phyloP scores from a whole-genome alignment of 176 grass and related monocot species.

The Oropetium thomaeum region DNA sequence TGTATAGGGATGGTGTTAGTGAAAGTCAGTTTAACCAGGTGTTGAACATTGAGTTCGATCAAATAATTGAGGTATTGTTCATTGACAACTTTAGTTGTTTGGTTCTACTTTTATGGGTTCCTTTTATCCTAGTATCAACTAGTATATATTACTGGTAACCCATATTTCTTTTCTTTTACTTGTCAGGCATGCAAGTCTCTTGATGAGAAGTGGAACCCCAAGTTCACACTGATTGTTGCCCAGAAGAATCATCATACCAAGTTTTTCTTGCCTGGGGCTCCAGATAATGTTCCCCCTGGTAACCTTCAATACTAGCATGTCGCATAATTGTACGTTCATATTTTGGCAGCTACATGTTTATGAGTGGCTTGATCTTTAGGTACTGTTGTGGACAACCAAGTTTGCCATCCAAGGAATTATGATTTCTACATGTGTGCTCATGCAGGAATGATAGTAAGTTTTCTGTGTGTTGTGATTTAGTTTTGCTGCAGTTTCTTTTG shows the following conservation, averaged over 20 bases:
- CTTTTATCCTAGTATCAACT: not conserved
- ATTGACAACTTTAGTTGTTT: not conserved
- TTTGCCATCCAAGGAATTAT: constrained; percentile 87
- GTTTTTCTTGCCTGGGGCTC: constrained; percentile 58
- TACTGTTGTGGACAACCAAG: constrained; percentile 75
- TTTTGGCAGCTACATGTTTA: not conserved
- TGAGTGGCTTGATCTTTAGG: constrained; percentile 37
- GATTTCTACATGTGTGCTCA: constrained; percentile 98
- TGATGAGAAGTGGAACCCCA: constrained; percentile 74
- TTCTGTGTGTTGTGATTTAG: not conserved
- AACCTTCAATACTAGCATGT: no score
- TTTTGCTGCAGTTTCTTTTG: not conserved
- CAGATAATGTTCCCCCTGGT: constrained; percentile 86
- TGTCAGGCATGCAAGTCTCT: constrained; percentile 78
- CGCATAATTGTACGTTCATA: not conserved
- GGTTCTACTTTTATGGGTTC: not conserved
- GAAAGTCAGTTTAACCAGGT: constrained; percentile 91
- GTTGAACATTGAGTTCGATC: constrained; percentile 82
- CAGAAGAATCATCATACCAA: constrained; percentile 95
- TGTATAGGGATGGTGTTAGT: constrained; percentile 74
- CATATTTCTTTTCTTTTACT: not conserved
- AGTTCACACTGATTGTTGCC: constrained; percentile 81
- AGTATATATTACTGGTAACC: not conserved
- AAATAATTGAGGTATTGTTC: constrained; percentile 80
- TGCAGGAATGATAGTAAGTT: constrained; percentile 85